phyloP scores from a whole-genome alignment of 352 stramenopile species.

The Globisporangium orthogonon region DNA sequence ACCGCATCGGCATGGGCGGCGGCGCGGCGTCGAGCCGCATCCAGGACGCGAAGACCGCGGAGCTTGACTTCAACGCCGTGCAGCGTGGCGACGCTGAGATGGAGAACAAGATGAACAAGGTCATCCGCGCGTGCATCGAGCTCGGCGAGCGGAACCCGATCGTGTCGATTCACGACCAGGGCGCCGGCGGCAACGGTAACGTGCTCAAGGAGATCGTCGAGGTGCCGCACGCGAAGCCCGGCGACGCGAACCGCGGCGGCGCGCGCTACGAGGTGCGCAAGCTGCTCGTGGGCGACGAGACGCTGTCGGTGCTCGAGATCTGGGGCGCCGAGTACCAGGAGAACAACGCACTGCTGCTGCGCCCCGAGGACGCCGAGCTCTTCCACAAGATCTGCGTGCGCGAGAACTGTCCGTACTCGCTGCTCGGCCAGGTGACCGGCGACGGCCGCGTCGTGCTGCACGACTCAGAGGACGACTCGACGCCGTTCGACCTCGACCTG shows the following conservation, averaged over 20 bases:
- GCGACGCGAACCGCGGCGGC: slow-evolving; percentile 83
- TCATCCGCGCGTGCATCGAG: slow-evolving; percentile 98
- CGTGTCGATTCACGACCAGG: slow-evolving; percentile 99
- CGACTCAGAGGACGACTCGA: slow-evolving; percentile 93
- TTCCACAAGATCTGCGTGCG: slow-evolving; percentile 94
- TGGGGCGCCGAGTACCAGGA: slow-evolving; percentile 99
- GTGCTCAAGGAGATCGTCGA: slow-evolving; percentile 99
- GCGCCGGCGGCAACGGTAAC: slow-evolving; percentile 98
- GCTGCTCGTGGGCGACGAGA: slow-evolving; percentile 96
- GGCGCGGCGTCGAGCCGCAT: slow-evolving; percentile 95
- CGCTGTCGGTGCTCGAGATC: slow-evolving; percentile 98
- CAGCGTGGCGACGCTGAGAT: slow-evolving; percentile 99
- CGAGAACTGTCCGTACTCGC: slow-evolving; percentile 96
- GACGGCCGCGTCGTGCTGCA: slow-evolving; percentile 96
- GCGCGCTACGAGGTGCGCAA: slow-evolving; percentile 95
- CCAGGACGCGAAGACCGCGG: slow-evolving; percentile 90
- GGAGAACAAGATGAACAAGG: slow-evolving; percentile 99
- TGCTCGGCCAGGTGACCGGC: slow-evolving; percentile 94
- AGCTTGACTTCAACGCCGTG: slow-evolving; percentile 99
- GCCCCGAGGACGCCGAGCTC: slow-evolving; percentile 82
- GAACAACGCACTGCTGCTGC: slow-evolving; percentile 97
- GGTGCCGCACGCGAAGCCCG: slow-evolving; percentile 66
- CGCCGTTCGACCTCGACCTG: slow-evolving; percentile 95
- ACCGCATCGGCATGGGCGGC: slow-evolving; percentile 98
- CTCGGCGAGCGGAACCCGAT: slow-evolving; percentile 97